Evolutionary conservation across 306 rosid species (phyloP).

Genomic region (Cucurbita ficifolia): DNA sequence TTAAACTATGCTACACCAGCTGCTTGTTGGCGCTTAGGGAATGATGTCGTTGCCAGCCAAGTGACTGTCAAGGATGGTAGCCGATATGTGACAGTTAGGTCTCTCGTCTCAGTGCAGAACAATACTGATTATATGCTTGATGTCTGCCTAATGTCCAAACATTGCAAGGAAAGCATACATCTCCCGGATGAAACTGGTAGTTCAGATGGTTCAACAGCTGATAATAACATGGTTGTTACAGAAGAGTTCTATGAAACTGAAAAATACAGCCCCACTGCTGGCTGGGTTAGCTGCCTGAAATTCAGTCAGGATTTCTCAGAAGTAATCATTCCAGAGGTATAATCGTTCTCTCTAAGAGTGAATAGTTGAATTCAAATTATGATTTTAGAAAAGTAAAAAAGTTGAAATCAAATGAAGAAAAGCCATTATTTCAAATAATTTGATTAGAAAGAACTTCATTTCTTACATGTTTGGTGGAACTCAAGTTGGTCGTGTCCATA

Average conservation of each 20-base stretch:
- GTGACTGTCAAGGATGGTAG: slow-evolving; percentile 72
- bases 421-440: background rate
- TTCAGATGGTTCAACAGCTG: slow-evolving; percentile 25
- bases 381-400: background rate
- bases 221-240: slow-evolving; percentile 22
- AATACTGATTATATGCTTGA: slow-evolving; percentile 57
- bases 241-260: slow-evolving; percentile 65
- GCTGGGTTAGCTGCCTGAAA: slow-evolving; percentile 45
- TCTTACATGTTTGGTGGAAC: background rate
- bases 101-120: slow-evolving; percentile 77
- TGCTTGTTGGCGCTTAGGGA: slow-evolving; percentile 97
- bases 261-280: slow-evolving; percentile 40
- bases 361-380: background rate
- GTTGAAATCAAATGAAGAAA: background rate
- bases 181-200: slow-evolving; percentile 17
- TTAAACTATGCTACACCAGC: slow-evolving; percentile 87
- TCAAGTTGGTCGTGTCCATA: background rate
- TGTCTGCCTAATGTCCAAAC: slow-evolving; percentile 46
- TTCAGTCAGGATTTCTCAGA: slow-evolving; percentile 25
- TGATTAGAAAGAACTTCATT: background rate
- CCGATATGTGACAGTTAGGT: slow-evolving; percentile 72
- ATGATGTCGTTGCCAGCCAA: slow-evolving; percentile 91
- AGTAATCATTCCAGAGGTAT: slow-evolving; percentile 43
- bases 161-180: slow-evolving; percentile 12
- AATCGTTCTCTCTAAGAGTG: background rate